These are phyloP conservation scores for Pseudogymnoascus pannorum DNA, from an alignment of 2,329 filamentous ascomycete genomes.

Conservation along the genomic window DNA sequence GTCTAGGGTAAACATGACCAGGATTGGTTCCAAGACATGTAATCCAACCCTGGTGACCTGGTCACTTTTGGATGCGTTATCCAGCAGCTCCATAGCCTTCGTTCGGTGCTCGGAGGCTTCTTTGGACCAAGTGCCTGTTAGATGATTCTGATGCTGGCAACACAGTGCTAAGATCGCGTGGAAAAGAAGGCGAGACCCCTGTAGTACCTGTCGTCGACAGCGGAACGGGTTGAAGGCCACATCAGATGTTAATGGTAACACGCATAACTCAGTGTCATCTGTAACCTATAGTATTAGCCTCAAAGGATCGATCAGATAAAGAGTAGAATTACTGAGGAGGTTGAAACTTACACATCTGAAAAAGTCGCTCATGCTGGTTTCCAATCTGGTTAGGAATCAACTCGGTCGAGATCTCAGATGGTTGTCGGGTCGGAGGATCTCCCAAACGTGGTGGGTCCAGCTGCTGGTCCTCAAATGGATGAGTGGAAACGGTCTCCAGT, in stretches of 20 bases:
- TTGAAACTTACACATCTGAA: constrained; percentile 4
- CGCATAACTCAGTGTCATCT: constrained; percentile 32
- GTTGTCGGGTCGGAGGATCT: not conserved
- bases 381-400: not conserved
- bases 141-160: constrained; percentile 25
- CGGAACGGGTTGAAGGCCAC: constrained; percentile 30
- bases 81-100: constrained; percentile 24
- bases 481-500: not conserved
- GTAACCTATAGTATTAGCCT: constrained; percentile 3
- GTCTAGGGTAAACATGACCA: constrained; percentile 30
- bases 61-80: constrained; percentile 13
- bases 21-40: constrained; percentile 24
- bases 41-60: not conserved
- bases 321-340: not conserved
- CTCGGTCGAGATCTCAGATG: not conserved
- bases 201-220: constrained; percentile 18
- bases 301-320: not conserved
- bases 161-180: constrained; percentile 29
- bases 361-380: not conserved
- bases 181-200: constrained; percentile 26
- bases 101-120: constrained; percentile 22
- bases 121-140: constrained; percentile 20
- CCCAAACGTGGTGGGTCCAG: not conserved
- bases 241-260: constrained; percentile 29
- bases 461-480: not conserved